Evolutionary conservation across 192 early-diverging fungal species (phyloP).

Genomic region (Chytriomyces confervae): DNA sequence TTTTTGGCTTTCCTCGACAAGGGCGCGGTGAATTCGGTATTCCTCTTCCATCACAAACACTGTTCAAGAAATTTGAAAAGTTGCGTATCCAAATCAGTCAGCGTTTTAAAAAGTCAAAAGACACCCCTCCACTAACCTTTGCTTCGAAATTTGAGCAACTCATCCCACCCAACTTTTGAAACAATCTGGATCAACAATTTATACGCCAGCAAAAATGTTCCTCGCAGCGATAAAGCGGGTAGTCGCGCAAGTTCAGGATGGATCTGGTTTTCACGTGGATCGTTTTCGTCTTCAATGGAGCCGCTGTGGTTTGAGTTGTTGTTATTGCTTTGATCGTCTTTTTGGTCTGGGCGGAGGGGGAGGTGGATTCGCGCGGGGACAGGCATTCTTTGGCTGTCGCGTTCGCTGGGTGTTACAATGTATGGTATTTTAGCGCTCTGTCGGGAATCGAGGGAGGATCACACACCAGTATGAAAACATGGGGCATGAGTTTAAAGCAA

Average conservation of each 20-base stretch:
- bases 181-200: conserved; percentile 79
- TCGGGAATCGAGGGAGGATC: conserved; percentile 42
- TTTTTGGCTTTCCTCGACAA: conserved; percentile 69
- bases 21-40: conserved; percentile 76
- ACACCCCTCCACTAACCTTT: not conserved
- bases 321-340: not conserved
- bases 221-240: conserved; percentile 86
- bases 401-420: conserved; percentile 49
- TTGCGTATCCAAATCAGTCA: too few species aligned
- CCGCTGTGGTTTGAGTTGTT: conserved; percentile 34
- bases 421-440: not conserved
- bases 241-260: conserved; percentile 79
- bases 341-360: conserved; percentile 82
- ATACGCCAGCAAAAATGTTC: conserved; percentile 94
- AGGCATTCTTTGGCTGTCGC: conserved; percentile 90
- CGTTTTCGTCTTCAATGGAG: conserved; percentile 55
- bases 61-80: conserved; percentile 59
- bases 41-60: conserved; percentile 99
- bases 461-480: conserved; percentile 95
- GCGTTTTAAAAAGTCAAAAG: too few species aligned
- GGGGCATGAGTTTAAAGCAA: conserved; percentile 97
- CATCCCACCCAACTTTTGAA: conserved; percentile 92
- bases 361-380: conserved; percentile 85
- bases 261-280: conserved; percentile 60
- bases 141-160: conserved; percentile 71